These are phyloP conservation scores for Fusarium verrucosum DNA, from an alignment of 2,329 filamentous ascomycete genomes.

Conservation along the genomic window DNA sequence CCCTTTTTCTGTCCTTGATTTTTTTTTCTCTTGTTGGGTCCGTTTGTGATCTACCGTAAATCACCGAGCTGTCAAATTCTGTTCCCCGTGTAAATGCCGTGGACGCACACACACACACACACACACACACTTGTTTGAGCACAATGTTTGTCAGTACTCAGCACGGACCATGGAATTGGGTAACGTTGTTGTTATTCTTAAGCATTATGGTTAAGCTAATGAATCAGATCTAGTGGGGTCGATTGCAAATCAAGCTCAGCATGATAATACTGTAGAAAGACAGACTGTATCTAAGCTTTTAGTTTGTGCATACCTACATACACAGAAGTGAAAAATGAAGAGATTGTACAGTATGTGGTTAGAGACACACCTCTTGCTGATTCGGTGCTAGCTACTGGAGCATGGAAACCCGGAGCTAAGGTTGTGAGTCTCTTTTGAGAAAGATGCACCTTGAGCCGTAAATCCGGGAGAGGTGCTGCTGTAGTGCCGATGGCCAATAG, in stretches of 20 bases:
- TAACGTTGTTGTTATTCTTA: slow-evolving; percentile 6
- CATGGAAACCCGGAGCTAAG: slow-evolving; percentile 22
- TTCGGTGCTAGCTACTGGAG: slow-evolving; percentile 22
- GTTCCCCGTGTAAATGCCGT: slow-evolving; percentile 16
- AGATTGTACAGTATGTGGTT: neutral
- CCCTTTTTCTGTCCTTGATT: neutral
- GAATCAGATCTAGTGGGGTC: neutral
- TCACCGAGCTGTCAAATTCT: slow-evolving; percentile 29
- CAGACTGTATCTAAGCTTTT: too few relatives aligned
- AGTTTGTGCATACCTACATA: too few relatives aligned
- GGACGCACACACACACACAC: neutral
- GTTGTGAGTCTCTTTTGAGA: neutral
- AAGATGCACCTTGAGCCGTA: slow-evolving; percentile 35
- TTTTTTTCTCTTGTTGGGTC: neutral
- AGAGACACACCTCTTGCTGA: slow-evolving; percentile 22
- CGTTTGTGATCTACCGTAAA: slow-evolving; percentile 24
- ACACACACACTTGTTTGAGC: neutral
- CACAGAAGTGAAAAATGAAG: too few relatives aligned
- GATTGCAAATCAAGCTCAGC: slow-evolving; percentile 30
- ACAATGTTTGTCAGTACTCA: neutral
- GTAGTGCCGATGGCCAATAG: slow-evolving; percentile 17
- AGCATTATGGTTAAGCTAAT: slow-evolving; percentile 15
- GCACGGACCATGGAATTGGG: slow-evolving; percentile 13
- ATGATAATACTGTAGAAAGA: too few relatives aligned
- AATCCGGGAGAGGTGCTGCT: slow-evolving; percentile 35